These are phyloP conservation scores for Fraxinus greggii DNA, from an alignment of 305 asterid genomes.

Conservation along the genomic window DNA sequence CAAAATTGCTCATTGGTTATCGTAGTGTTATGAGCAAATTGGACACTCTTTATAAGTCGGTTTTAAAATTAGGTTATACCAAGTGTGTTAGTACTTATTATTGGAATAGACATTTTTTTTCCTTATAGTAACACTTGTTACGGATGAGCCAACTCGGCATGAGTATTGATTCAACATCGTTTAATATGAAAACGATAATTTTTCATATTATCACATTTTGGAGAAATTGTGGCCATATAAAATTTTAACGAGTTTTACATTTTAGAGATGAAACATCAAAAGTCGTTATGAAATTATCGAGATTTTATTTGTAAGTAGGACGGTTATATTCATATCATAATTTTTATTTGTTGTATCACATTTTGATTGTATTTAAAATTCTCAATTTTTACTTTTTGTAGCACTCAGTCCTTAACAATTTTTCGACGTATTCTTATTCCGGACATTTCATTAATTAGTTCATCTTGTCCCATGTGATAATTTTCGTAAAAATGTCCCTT, in stretches of 20 bases:
- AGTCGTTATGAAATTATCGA: background rate
- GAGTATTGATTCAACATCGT: background rate
- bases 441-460: too few relatives aligned
- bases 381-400: too few relatives aligned
- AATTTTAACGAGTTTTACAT: background rate
- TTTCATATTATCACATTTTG: background rate
- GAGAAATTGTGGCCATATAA: background rate
- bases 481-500: background rate
- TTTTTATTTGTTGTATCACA: background rate
- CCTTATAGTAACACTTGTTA: too few relatives aligned
- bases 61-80: too few relatives aligned
- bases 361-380: too few relatives aligned
- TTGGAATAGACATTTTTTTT: background rate
- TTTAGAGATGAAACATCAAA: background rate
- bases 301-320: background rate
- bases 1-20: background rate
- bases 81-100: background rate
- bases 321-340: too few relatives aligned
- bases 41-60: background rate
- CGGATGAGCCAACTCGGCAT: background rate
- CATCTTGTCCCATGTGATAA: too few relatives aligned
- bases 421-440: too few relatives aligned
- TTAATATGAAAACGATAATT: background rate
- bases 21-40: background rate
- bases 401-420: background rate